A percentile compares a stretch with the other conserved stretches of the same genome.
These are phyloP conservation scores for Lasiodiplodia citricola DNA, from an alignment of 2,329 filamentous ascomycete genomes.

Conservation along the genomic window DNA sequence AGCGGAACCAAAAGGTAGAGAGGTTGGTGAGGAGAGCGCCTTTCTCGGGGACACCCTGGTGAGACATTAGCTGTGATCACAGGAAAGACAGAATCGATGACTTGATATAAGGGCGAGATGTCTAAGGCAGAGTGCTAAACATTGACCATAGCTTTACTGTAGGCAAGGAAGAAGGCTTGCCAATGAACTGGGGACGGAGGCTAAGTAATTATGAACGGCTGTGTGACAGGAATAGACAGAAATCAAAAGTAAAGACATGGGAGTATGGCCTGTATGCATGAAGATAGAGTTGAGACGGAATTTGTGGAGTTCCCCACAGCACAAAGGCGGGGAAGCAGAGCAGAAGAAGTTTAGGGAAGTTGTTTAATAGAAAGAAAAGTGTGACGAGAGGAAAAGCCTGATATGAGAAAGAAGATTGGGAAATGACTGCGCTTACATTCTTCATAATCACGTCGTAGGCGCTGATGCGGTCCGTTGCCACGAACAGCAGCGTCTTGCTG, in stretches of 20 bases:
- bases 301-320: too few species aligned
- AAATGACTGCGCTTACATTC: constrained; percentile 60
- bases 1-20: constrained; percentile 71
- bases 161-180: too few species aligned
- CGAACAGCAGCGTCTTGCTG: constrained; percentile 75
- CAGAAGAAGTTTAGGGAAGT: background rate
- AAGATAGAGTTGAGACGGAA: background rate
- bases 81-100: background rate
- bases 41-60: constrained; percentile 67
- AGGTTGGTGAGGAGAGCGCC: constrained; percentile 71
- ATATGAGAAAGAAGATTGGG: constrained; percentile 35
- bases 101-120: background rate
- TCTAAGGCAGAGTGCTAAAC: background rate
- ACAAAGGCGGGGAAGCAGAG: too few species aligned
- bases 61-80: constrained; percentile 2
- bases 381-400: background rate
- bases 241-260: background rate
- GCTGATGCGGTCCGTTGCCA: constrained; percentile 88
- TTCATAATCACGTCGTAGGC: constrained; percentile 92
- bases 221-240: too few species aligned
- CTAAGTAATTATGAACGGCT: background rate
- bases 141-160: background rate
- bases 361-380: background rate
- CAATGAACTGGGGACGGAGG: too few species aligned
- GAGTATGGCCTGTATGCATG: background rate